phyloP scores from a whole-genome alignment of 2,329 filamentous ascomycete species.

The Epichloe hybrida region DNA sequence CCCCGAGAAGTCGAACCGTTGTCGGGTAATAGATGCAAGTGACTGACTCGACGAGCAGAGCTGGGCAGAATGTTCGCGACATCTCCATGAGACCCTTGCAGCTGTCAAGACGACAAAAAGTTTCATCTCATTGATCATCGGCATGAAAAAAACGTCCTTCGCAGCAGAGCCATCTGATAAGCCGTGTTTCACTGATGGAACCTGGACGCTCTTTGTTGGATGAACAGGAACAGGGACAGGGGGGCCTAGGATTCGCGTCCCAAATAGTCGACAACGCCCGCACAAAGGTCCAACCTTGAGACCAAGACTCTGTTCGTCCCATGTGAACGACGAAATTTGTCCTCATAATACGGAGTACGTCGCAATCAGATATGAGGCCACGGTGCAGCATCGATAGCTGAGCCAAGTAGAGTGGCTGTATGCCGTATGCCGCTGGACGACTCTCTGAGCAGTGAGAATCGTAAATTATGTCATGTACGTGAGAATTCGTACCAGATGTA shows the following conservation, averaged over 20 bases:
- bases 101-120: too few relatives aligned
- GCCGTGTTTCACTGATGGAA: neutral
- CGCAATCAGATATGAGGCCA: neutral
- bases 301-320: too few relatives aligned
- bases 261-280: neutral
- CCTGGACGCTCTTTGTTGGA: neutral
- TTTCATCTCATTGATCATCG: neutral
- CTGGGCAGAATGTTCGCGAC: neutral
- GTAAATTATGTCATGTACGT: neutral
- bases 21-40: neutral
- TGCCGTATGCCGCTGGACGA: too few relatives aligned
- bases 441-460: too few relatives aligned
- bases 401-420: neutral
- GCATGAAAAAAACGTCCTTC: neutral
- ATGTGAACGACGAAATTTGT: too few relatives aligned
- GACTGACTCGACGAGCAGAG: neutral
- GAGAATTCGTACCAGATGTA: neutral
- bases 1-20: neutral
- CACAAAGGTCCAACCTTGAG: neutral
- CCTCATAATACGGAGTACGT: neutral
- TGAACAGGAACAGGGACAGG: neutral
- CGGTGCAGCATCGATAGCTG: neutral
- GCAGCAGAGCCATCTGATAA: neutral
- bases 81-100: neutral
- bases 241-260: neutral